Base-by-base conservation (phyloP, 345 rosid genomes). In the Capsella bursapastoris region DNA sequence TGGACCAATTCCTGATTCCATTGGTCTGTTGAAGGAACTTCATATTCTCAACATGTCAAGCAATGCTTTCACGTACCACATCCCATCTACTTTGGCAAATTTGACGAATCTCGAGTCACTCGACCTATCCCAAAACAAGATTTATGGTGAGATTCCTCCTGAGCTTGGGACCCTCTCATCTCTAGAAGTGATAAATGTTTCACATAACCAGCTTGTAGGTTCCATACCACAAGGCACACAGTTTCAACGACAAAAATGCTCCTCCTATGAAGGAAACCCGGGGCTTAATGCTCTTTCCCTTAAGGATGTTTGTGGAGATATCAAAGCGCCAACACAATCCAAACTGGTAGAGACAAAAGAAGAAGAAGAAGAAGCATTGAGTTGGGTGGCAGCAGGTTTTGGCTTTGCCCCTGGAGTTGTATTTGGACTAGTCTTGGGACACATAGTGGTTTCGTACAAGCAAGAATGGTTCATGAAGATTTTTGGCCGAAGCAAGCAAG, bases 151-250 rank as follows among this genome's bases (percentile, higher is more conserved):
- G 50, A 61, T 61, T 27, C 50, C 66, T 41, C 12, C 18, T 0
- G 35, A 22, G 3, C 65, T 60, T 8, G 65, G 32, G 3, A 1
- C 31, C 0, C 34, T 60, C 11, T 41, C 15, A 22, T 38, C 65
- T 60, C 65, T 60, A 1, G 49, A 0, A 0, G 3, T 3, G 37
- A 64, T 64, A 27, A 64, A 64, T 2, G 18, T 64, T 13, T 64
- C 68, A 18, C 40, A 64, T 64, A 64, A 64, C 16, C 51, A 64
- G 40, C 55, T 64, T 29, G 55, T 7, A 4, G 68, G 68, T 45
- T 43, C 53, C 6, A 29, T 64, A 44, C 55, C 68, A 4, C 52
- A 47, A 43, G 13, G 65, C 32, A 38, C 65, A 40, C 49, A 60
- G 0, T 60, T 60, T 60, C 48, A 18, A 6, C 4, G 32, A 12